Percentiles rank a stretch among this genome's conserved stretches.
These are phyloP conservation scores for Calvatia gigantea DNA, from an alignment of 768 basidiomycete species.

Conservation along the genomic window DNA sequence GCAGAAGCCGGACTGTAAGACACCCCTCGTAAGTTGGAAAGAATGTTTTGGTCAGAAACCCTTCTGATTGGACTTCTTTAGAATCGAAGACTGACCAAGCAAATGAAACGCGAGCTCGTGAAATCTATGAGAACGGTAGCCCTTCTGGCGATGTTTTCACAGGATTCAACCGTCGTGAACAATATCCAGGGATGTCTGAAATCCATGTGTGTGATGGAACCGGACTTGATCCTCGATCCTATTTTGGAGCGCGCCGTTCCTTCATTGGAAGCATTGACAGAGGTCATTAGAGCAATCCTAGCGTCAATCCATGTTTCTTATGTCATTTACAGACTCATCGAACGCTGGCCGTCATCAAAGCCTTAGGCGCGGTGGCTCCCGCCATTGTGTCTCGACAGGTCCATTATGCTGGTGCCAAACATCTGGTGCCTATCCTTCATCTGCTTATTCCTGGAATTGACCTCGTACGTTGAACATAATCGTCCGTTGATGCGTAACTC, in stretches of 20 bases:
- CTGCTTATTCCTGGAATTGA: conserved; percentile 86
- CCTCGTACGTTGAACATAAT: conserved; percentile 44
- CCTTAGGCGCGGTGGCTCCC: conserved; percentile 75
- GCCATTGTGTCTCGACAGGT: conserved; percentile 76
- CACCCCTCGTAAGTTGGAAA: conserved; percentile 47
- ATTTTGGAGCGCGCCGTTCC: conserved; percentile 83
- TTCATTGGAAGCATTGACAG: conserved; percentile 83
- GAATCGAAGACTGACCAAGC: conserved; percentile 72
- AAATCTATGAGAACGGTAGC: conserved; percentile 78
- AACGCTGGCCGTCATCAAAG: conserved; percentile 83
- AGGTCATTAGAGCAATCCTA: conserved; percentile 52
- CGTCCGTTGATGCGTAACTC: background rate
- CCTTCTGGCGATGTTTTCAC: conserved; percentile 88
- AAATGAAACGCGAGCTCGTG: conserved; percentile 83
- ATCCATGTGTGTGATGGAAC: conserved; percentile 81
- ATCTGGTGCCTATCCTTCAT: conserved; percentile 76
- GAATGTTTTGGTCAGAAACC: background rate
- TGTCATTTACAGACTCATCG: conserved; percentile 63
- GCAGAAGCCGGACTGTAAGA: conserved; percentile 73
- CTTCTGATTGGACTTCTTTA: conserved; percentile 20
- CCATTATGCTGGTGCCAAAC: conserved; percentile 80
- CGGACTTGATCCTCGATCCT: conserved; percentile 78
- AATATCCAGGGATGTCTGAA: conserved; percentile 81
- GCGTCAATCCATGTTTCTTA: background rate
- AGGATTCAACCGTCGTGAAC: conserved; percentile 66